Evolutionary conservation across 805 yeast genomes (phyloP).

Genomic region (Candida ulmi): DNA sequence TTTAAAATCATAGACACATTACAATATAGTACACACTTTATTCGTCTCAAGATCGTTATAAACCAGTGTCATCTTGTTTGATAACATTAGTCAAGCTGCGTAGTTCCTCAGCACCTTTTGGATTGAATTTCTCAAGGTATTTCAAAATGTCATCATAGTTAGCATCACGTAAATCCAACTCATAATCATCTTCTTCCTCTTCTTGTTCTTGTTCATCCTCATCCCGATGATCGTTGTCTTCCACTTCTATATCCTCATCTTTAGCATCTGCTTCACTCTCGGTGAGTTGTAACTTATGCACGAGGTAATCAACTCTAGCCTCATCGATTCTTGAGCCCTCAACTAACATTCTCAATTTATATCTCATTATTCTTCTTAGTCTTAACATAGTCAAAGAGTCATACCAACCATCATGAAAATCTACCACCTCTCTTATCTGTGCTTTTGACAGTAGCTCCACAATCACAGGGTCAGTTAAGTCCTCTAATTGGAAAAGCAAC

Average conservation of each 20-base stretch:
- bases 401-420: slow-evolving; percentile 79
- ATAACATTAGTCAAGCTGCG: slow-evolving; percentile 10
- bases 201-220: slow-evolving; percentile 26
- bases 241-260: slow-evolving; percentile 18
- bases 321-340: slow-evolving; percentile 33
- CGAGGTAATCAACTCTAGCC: slow-evolving; percentile 37
- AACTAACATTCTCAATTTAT: slow-evolving; percentile 60
- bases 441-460: slow-evolving; percentile 34
- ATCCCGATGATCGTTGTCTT: slow-evolving; percentile 26
- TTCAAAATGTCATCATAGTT: slow-evolving; percentile 18
- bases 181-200: slow-evolving; percentile 27
- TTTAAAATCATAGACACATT: background rate
- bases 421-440: slow-evolving; percentile 36
- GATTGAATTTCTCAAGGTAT: slow-evolving; percentile 17
- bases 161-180: slow-evolving; percentile 20
- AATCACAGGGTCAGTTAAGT: slow-evolving; percentile 64
- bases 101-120: slow-evolving; percentile 20
- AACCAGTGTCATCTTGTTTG: slow-evolving; percentile 11
- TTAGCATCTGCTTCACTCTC: slow-evolving; percentile 11
- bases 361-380: slow-evolving; percentile 63
- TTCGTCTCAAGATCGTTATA: slow-evolving; percentile 1
- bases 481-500: slow-evolving; percentile 74
- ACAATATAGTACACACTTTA: too few relatives aligned
- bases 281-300: slow-evolving; percentile 22
- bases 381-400: slow-evolving; percentile 54